Percentiles rank a stretch among this genome's conserved stretches.
phyloP scores from a whole-genome alignment of 1,139 yeast species.

The Suhomyces guaymorum region DNA sequence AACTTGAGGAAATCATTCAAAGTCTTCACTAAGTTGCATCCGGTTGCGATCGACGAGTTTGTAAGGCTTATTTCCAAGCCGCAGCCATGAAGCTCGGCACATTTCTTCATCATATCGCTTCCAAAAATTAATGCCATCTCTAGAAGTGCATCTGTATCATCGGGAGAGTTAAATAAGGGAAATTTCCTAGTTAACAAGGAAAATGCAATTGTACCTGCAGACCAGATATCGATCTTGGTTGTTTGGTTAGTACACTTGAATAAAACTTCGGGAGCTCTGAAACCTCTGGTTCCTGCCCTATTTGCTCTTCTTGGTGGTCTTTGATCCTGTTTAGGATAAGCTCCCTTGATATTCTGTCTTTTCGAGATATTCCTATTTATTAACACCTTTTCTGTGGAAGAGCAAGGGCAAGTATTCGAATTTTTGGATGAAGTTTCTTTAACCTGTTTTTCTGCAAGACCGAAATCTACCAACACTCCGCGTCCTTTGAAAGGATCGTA shows the following conservation, averaged over 20 bases:
- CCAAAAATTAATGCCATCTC: constrained; percentile 90
- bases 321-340: constrained; percentile 78
- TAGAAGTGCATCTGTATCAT: constrained; percentile 86
- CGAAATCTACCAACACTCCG: constrained; percentile 91
- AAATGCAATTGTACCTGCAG: constrained; percentile 83
- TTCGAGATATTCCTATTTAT: constrained; percentile 31
- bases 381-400: constrained; percentile 17
- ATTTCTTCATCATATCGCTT: constrained; percentile 63
- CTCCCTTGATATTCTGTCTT: constrained; percentile 52
- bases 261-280: constrained; percentile 91
- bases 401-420: constrained; percentile 24
- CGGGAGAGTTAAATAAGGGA: constrained; percentile 84
- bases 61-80: constrained; percentile 67
- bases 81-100: constrained; percentile 86
- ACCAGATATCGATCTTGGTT: constrained; percentile 85
- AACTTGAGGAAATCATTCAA: constrained; percentile 31
- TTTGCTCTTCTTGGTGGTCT: constrained; percentile 92
- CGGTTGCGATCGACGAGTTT: constrained; percentile 18
- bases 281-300: constrained; percentile 97
- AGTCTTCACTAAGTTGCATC: constrained; percentile 37
- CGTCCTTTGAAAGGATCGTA: constrained; percentile 73
- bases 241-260: constrained; percentile 85
- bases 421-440: constrained; percentile 15
- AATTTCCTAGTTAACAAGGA: constrained; percentile 72
- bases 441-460: constrained; percentile 67